Evolutionary conservation across 352 stramenopile species (phyloP), one percentile per base, ranked within the genome.

Genomic region (Peronospora farinosa): DNA sequence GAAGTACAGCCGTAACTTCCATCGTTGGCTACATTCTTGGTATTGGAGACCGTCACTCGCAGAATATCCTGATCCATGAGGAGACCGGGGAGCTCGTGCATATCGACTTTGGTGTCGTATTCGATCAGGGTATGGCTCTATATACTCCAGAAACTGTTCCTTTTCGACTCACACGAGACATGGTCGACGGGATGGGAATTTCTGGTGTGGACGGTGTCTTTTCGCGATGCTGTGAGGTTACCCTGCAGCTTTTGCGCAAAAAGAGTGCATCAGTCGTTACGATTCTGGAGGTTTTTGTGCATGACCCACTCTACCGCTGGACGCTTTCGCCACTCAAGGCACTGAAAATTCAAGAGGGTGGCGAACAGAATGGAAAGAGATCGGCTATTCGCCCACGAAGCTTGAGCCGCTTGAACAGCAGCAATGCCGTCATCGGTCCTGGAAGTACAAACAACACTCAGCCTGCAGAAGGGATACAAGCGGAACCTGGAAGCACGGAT

Each of bases 41-140:
- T 7, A 98, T 99, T 56, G 97, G 97, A 17, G 97, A 99, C 73
- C 88, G 97, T 5, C 97, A 99, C 53, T 88, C 86, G 19, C 86
- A 96, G 44, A 99, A 99, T 63, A 99, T 99, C 61, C 68, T 99
- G 35, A 90, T 99, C 46, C 91, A 99, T 53, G 78, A 97, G 39
- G 88, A 87, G 31, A 99, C 94, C 1, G 96, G 88, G 9, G 96
- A 99, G 69, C 72, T 99, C 25, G 92, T 99, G 32, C 97, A 99
- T 63, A 99, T 99, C 62, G 97, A 99, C 70, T 99, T 99, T 78
- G 97, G 97, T 8, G 96, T 99, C 37, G 94, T 98, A 9, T 99
- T 99, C 77, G 97, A 99, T 56, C 96, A 99, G 57, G 84, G 81
- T 6, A 91, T 95, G 82, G 79, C 78, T 51, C 65, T 98, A 4